Conservation (phyloP, 2,329 filamentous ascomycete species). For the Colletotrichum australisinense region DNA sequence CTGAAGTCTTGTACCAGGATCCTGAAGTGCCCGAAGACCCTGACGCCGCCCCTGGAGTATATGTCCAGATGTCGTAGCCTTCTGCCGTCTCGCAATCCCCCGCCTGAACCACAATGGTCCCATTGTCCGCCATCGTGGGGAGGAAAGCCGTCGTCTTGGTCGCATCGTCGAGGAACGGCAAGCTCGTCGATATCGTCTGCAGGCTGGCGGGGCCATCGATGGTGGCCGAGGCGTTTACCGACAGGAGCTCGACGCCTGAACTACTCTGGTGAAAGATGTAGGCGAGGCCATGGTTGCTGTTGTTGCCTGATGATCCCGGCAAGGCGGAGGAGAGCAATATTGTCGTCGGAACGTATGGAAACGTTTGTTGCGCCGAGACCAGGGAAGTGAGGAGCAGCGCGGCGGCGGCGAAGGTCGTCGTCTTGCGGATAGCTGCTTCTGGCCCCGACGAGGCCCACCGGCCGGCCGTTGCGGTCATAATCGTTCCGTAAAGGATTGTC, state of each 20-base stretch:
- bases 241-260: slow-evolving; percentile 64
- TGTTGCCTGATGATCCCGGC: slow-evolving; percentile 52
- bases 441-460: not conserved
- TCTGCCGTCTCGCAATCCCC: slow-evolving; percentile 74
- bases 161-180: slow-evolving; percentile 71
- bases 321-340: slow-evolving; percentile 68
- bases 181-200: slow-evolving; percentile 62
- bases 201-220: slow-evolving; percentile 60
- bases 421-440: slow-evolving; percentile 10
- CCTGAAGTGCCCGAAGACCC: slow-evolving; percentile 51
- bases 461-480: slow-evolving; percentile 3
- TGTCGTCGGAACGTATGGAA: slow-evolving; percentile 84
- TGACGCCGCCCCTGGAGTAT: slow-evolving; percentile 56
- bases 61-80: slow-evolving; percentile 75
- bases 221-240: slow-evolving; percentile 72
- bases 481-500: slow-evolving; percentile 2
- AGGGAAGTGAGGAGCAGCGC: slow-evolving; percentile 29
- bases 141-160: slow-evolving; percentile 69
- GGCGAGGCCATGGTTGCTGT: slow-evolving; percentile 61
- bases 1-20: slow-evolving; percentile 54
- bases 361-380: slow-evolving; percentile 52
- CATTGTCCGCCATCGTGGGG: slow-evolving; percentile 74
- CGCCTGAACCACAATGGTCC: slow-evolving; percentile 78
- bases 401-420: slow-evolving; percentile 5
- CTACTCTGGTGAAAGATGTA: slow-evolving; percentile 76